These are phyloP conservation scores for Chaetoscypha palmicola DNA, from an alignment of 2,329 filamentous ascomycete genomes.

Conservation along the genomic window DNA sequence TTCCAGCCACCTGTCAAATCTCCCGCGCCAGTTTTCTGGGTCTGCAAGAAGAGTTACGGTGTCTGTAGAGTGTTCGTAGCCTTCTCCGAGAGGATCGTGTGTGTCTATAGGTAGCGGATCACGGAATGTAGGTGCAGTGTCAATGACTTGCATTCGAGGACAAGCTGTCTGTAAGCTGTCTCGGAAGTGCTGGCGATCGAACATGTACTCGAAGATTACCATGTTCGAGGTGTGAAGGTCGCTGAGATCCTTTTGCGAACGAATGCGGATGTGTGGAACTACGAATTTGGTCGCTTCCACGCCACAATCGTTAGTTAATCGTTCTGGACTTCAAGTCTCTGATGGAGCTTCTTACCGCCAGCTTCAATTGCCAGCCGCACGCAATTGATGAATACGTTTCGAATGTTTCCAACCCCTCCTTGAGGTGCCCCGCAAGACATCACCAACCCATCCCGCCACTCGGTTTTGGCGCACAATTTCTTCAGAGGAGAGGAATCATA, in stretches of 20 bases:
- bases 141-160: slow-evolving; percentile 15
- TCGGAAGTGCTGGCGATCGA: slow-evolving; percentile 22
- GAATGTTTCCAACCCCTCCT: slow-evolving; percentile 38
- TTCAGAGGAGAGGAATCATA: slow-evolving; percentile 13
- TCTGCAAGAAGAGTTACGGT: slow-evolving; percentile 4
- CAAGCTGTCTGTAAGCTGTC: slow-evolving; percentile 15
- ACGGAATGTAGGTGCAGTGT: slow-evolving; percentile 5
- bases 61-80: slow-evolving; percentile 12
- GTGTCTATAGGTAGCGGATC: slow-evolving; percentile 4
- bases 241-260: slow-evolving; percentile 6
- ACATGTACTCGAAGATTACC: slow-evolving; percentile 20
- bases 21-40: slow-evolving; percentile 9
- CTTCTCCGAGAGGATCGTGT: slow-evolving; percentile 2
- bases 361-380: slow-evolving; percentile 42
- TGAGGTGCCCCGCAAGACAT: slow-evolving; percentile 38
- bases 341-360: slow-evolving; percentile 31
- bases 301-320: too few species aligned
- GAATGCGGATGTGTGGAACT: slow-evolving; percentile 28
- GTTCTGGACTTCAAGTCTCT: too few species aligned
- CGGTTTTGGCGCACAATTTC: slow-evolving; percentile 31
- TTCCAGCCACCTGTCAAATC: slow-evolving; percentile 13
- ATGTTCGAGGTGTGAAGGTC: slow-evolving; percentile 8
- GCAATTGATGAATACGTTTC: slow-evolving; percentile 39
- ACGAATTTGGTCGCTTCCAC: slow-evolving; percentile 35
- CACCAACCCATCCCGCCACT: slow-evolving; percentile 37